Base-by-base conservation (phyloP, 2,329 filamentous ascomycete species). In the Cordyceps cicadae region DNA sequence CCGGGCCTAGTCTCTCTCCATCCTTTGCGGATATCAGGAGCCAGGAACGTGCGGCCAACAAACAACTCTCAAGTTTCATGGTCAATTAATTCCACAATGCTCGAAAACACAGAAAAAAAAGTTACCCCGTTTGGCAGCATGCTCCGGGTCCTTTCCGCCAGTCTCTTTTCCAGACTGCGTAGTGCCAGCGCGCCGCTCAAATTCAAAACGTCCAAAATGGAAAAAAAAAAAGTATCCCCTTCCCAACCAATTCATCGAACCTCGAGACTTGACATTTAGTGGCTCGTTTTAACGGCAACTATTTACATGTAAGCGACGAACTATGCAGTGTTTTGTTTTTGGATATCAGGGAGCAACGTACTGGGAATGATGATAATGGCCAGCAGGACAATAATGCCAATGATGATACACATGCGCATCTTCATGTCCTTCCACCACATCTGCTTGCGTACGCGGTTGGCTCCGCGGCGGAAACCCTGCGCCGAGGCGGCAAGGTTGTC, bases 371-470 rank as follows among this genome's bases (percentile, higher is more conserved):
- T 94, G 74, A 99, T 97, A 75, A 99, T 85, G 68, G 96, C 79
- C 67, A 99, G 84, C 69, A 99, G 82, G 68, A 97, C 84, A 74
- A 97, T 88, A 76, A 99, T 89, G 70, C 92, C 94, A 62, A 87
- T 82, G 72, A 96, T 89, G 69, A 99, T 81, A 79, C 93, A 97
- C 82, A 97, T 94, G 76, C 94, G 87, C 94, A 99, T 99, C 86
- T 97, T 97, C 91, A 97, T 96, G 73, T 97, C 93, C 84, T 97
- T 97, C 93, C 92, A 97, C 93, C 93, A 97, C 93, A 97, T 97
- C 77, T 96, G 87, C 82, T 92, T 93, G 76, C 94, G 87, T 68
- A 99, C 93, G 70, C 91, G 83, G 81, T 97, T 99, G 76, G 95
- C 94, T 66, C 94, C 93, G 67, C 92, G 88, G 70, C 92, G 90